A percentile compares a stretch with the other conserved stretches of the same genome.
Conservation (phyloP, 192 early-diverging fungal genomes). For the Backusella liffmaniae region DNA sequence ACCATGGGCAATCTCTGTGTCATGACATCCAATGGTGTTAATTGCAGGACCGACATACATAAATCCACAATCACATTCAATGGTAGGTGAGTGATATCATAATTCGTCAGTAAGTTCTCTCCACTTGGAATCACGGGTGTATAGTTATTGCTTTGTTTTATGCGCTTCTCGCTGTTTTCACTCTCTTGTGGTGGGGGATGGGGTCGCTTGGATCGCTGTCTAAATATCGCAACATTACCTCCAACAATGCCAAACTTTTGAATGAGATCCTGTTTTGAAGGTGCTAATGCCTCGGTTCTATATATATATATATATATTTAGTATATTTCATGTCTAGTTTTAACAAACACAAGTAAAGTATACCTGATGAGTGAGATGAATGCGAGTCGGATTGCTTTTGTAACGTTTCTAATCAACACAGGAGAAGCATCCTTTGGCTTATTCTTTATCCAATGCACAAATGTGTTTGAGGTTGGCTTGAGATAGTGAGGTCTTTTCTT, state of each 20-base stretch:
- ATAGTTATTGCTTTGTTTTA: constrained; percentile 3
- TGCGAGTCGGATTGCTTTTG: constrained; percentile 31
- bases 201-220: neutral
- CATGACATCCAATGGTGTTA: constrained; percentile 26
- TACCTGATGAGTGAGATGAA: constrained; percentile 41
- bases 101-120: constrained; percentile 12
- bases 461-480: constrained; percentile 11
- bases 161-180: constrained; percentile 17
- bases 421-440: constrained; percentile 15
- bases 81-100: constrained; percentile 29
- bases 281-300: constrained; percentile 22
- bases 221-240: constrained; percentile 31
- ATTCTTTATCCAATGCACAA: constrained; percentile 27
- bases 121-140: neutral
- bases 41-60: constrained; percentile 32
- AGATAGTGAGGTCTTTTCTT: constrained; percentile 36
- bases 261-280: constrained; percentile 25
- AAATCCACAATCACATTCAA: constrained; percentile 30
- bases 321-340: too few relatives aligned
- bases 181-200: neutral
- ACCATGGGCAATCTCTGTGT: constrained; percentile 17
- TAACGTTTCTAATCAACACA: constrained; percentile 28
- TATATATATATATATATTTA: too few relatives aligned
- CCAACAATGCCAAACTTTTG: constrained; percentile 27
- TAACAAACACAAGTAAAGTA: too few relatives aligned